Evolutionary conservation across 1,284 basidiomycete species (phyloP), one percentile per base, ranked within the genome.

Genomic region (Cryptococcus floricola): DNA sequence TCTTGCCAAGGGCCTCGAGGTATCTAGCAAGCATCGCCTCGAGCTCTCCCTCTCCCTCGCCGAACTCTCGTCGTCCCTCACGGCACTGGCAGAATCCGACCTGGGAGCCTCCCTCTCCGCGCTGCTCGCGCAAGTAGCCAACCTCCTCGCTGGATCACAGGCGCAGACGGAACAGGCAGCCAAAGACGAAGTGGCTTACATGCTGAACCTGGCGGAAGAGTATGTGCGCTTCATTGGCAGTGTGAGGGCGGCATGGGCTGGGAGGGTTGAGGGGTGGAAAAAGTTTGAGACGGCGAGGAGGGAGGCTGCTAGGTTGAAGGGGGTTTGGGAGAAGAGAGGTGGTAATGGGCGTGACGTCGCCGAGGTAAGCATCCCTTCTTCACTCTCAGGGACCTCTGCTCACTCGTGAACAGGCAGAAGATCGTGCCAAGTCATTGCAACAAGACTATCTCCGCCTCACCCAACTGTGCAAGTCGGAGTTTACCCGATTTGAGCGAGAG

Each of bases 401-500:
- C 5, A 23, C 19, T 14, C 16, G 18, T 46, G n/a, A 25, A 19
- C 60, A 91, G 92, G 87, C 88, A 1, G 93, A 97, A 74, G 81
- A 90, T 54, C 84, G 86, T 34, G 85, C 87, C 4, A 76, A 88
- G 47, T 91, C 93, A 50, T 82, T 87, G 0, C 88, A 88, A 66
- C 83, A 85, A 52, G 90, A 96, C 61, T 98, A 91, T 70, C 92
- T 97, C 46, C 83, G 87, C 31, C 87, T 89, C 6, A 88, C 91
- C 28, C 86, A 86, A 62, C 79, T 96, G 27, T 87, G 93, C 68
- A 98, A 98, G 77, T 78, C 82, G 4, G 96, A 99, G 78, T 86
- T 96, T 67, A 86, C 85, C n/a, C 81, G 93, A 37, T 97, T 98
- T 70, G 95, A 99, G 77, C 83, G 86, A 68, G 94, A 97, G 76